A percentile compares a stretch with the other conserved stretches of the same genome.
These are phyloP conservation scores for Trichosporon faecale DNA, from an alignment of 1,284 basidiomycete genomes.

Conservation along the genomic window DNA sequence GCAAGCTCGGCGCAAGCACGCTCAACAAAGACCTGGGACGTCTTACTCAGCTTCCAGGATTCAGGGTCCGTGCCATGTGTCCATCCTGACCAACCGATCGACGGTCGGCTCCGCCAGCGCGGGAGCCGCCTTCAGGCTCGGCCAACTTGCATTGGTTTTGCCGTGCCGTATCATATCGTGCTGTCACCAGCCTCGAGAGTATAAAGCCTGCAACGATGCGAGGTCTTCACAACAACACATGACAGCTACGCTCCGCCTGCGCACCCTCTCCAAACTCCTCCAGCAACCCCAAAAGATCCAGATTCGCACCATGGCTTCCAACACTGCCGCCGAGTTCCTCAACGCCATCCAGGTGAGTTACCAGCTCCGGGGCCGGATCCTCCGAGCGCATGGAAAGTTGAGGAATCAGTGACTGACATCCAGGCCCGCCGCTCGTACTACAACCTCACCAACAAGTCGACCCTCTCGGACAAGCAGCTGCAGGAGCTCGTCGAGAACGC, in stretches of 20 bases:
- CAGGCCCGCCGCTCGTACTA: conserved; percentile 54
- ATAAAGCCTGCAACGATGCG: background rate
- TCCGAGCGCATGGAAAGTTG: background rate
- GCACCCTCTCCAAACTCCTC: background rate
- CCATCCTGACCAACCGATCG: background rate
- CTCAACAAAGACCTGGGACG: background rate
- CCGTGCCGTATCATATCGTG: background rate
- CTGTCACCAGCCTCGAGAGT: background rate
- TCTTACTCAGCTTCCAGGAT: background rate
- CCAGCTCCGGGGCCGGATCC: background rate
- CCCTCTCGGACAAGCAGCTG: conserved; percentile 50
- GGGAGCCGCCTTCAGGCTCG: background rate
- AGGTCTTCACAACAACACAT: background rate
- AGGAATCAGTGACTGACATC: conserved; percentile 5
- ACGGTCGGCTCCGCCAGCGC: background rate
- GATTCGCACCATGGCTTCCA: conserved; percentile 13
- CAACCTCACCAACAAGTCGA: conserved; percentile 47
- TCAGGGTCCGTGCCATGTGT: background rate
- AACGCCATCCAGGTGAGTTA: conserved; percentile 43
- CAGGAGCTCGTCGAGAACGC: conserved; percentile 50
- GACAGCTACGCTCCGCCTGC: background rate
- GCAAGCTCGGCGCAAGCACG: background rate
- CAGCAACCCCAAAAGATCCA: background rate
- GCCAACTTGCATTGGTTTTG: background rate
- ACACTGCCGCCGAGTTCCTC: conserved; percentile 34